phyloP scores from a whole-genome alignment of 495 filamentous ascomycete genomes.

The Astrothelium subdiscretum region DNA sequence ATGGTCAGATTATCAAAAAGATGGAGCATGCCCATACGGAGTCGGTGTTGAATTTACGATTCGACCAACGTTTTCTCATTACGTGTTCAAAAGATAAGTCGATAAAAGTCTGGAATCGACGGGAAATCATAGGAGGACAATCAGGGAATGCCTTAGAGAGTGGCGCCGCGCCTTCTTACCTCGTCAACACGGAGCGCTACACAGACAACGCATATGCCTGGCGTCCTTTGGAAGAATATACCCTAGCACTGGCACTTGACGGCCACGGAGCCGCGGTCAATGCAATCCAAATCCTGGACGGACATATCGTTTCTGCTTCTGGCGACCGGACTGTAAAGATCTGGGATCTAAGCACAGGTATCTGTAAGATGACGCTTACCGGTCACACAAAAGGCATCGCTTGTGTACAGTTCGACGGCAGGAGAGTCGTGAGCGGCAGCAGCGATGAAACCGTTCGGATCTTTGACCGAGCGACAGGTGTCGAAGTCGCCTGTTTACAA shows the following conservation, averaged over 20 bases:
- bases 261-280: conserved; percentile 91
- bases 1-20: conserved; percentile 63
- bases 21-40: conserved; percentile 69
- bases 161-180: conserved; percentile 36
- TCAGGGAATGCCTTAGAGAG: background rate
- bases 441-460: conserved; percentile 92
- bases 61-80: conserved; percentile 80
- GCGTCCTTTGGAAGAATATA: conserved; percentile 47
- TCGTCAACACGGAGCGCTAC: conserved; percentile 33
- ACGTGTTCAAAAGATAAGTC: conserved; percentile 96
- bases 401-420: conserved; percentile 94
- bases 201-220: conserved; percentile 34
- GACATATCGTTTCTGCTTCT: conserved; percentile 85
- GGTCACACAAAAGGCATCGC: conserved; percentile 95
- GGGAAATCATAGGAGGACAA: background rate
- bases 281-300: conserved; percentile 78
- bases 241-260: conserved; percentile 62
- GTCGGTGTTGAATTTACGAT: conserved; percentile 89
- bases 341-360: conserved; percentile 78
- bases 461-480: conserved; percentile 71
- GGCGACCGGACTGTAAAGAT: conserved; percentile 86
- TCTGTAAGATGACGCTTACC: conserved; percentile 60
- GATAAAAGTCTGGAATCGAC: conserved; percentile 90
- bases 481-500: conserved; percentile 76
- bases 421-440: conserved; percentile 89